Conservation (phyloP, 495 filamentous ascomycete species). For the Trichocladium uniseriatum region DNA sequence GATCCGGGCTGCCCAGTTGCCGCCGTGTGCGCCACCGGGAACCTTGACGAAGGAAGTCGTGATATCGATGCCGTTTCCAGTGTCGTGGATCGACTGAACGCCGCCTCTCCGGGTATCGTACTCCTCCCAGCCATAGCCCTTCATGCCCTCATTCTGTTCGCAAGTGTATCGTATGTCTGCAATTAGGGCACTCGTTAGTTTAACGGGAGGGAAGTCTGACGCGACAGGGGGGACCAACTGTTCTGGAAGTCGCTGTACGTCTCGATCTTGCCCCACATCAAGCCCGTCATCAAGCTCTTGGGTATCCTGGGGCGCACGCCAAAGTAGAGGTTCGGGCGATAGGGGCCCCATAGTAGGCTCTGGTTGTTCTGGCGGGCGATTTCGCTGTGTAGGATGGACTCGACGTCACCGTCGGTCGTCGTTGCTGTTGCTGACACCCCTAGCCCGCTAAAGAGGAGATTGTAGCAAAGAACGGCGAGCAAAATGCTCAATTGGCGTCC, state of each 20-base stretch:
- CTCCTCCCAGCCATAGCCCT: slow-evolving; percentile 94
- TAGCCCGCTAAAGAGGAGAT: slow-evolving; percentile 5
- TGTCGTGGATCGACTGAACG: slow-evolving; percentile 80
- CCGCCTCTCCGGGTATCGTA: slow-evolving; percentile 86
- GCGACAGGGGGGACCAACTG: slow-evolving; percentile 49
- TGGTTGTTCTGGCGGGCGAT: slow-evolving; percentile 60
- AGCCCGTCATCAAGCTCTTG: slow-evolving; percentile 69
- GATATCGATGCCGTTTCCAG: slow-evolving; percentile 76
- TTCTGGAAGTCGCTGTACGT: slow-evolving; percentile 66
- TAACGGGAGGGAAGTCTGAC: too few relatives aligned
- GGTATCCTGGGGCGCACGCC: slow-evolving; percentile 82
- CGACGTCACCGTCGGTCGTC: slow-evolving; percentile 23
- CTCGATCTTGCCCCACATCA: slow-evolving; percentile 88
- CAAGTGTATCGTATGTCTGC: slow-evolving; percentile 87
- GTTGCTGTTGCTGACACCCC: slow-evolving; percentile 1
- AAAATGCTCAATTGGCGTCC: slow-evolving; percentile 17
- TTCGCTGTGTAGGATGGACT: slow-evolving; percentile 41
- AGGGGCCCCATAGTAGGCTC: slow-evolving; percentile 91
- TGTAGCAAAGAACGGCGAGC: slow-evolving; percentile 9
- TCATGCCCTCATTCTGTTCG: slow-evolving; percentile 91
- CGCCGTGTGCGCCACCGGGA: slow-evolving; percentile 77
- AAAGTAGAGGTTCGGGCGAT: slow-evolving; percentile 93
- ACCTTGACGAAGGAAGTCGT: slow-evolving; percentile 91
- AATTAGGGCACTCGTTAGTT: slow-evolving; percentile 9
- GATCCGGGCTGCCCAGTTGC: slow-evolving; percentile 83